These are phyloP conservation scores for Malbranchea zuffiana DNA, from an alignment of 2,329 filamentous ascomycete genomes.

Conservation along the genomic window DNA sequence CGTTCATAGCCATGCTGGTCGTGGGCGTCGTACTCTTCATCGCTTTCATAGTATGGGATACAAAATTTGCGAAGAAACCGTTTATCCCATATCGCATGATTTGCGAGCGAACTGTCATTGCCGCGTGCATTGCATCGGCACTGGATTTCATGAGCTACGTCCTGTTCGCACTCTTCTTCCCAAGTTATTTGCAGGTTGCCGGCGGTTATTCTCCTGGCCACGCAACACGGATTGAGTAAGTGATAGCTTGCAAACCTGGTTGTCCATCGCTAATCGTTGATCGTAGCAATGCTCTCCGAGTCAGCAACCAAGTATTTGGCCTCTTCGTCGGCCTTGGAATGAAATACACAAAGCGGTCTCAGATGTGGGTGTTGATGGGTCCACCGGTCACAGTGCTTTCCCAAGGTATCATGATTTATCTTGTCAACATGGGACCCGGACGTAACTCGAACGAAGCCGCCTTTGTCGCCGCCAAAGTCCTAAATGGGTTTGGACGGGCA, in stretches of 20 bases:
- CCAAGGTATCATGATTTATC: conserved; percentile 23
- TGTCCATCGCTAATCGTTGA: too few species aligned
- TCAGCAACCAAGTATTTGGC: conserved; percentile 30
- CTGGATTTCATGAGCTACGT: conserved; percentile 30
- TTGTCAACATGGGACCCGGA: conserved; percentile 19
- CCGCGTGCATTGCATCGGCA: conserved; percentile 28
- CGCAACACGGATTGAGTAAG: conserved; percentile 14
- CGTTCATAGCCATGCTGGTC: conserved; percentile 30
- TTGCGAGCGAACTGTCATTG: conserved; percentile 30
- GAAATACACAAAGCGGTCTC: conserved; percentile 29
- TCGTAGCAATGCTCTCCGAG: conserved; percentile 23
- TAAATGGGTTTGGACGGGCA: conserved; percentile 25
- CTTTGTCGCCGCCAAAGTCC: conserved; percentile 28
- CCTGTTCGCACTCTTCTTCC: conserved; percentile 33
- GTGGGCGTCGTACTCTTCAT: conserved; percentile 21
- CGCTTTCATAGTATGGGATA: conserved; percentile 29
- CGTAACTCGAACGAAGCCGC: conserved; percentile 24
- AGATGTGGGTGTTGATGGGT: conserved; percentile 25
- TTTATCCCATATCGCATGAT: conserved; percentile 33
- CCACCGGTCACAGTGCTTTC: conserved; percentile 29
- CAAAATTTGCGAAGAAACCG: conserved; percentile 28
- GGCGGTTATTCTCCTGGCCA: conserved; percentile 27
- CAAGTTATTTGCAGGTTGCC: conserved; percentile 33
- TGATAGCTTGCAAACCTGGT: too few species aligned
- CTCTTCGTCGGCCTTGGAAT: conserved; percentile 28